Base-by-base conservation (phyloP, 2,329 filamentous ascomycete genomes). In the Sclerotinia sclerotiorum region DNA sequence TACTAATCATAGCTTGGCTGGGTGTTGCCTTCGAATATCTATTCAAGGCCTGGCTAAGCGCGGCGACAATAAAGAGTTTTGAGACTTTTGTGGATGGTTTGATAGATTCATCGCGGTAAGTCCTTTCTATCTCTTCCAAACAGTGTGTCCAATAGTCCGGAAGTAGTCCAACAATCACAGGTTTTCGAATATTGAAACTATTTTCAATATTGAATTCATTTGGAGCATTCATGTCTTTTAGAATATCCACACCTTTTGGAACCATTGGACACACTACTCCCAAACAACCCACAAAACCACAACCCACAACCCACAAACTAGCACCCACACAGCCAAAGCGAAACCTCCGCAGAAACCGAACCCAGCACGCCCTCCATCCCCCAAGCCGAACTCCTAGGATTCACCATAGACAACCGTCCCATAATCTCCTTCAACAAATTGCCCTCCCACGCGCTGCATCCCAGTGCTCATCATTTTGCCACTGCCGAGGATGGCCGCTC, bases 1-100 rank as follows among this genome's bases (percentile, higher is more conserved):
- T 87, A 4, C 79, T 87, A 3, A 84, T 87, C 48, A 82, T 86
- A 62, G 84, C 70, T 49, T 62, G 62, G 44, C 4, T 71, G 15
- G 67, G 0, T 2, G 21, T 61, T 6, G 44, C 58, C 35, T n/a
- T 61, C 27, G 42, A 61, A 49, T 61, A 49, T 49, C 3, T 35
- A 49, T 35, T 21, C n/a, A 35, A 35, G 44, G 44, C 11, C 19
- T 49, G 27, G 58, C 3, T 61, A 21, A 49, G 58, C 21, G 27
- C 49, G 19, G 19, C 35, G 19, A 5, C 58, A 7, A 17, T 48
- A 6, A 49, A 35, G 21, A 49, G 44, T 21, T 61, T 49, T 35
- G 58, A 61, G 27, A 61, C 19, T 17, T 48, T 61, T 35, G 44
- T 61, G 4, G 29, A 35, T 19, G 21, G 21, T 21, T 17, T 61